Base-by-base conservation (phyloP, 1,284 basidiomycete species). In the Ceratobasidium sp. region DNA sequence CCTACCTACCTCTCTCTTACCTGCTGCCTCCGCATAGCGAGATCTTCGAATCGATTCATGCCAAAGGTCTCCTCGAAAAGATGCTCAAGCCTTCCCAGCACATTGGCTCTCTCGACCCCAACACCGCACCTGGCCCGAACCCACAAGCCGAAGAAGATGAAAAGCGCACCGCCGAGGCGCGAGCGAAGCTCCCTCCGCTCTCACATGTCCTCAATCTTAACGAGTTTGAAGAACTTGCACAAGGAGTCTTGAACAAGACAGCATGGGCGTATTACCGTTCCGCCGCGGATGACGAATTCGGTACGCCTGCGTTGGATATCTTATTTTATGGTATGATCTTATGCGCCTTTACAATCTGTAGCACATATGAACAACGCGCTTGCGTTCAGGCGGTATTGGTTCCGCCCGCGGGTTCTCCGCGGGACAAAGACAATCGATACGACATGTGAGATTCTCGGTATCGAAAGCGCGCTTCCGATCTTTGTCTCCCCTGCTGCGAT, bases 401-500 rank as follows among this genome's bases (percentile, higher is more conserved):
- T 85, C 80, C 79, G 81, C 14, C 84, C 84, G 0, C 76, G 83
- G 23, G 79, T 82, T 30, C 76, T 80, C 38, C 74, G 77, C 13
- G 70, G 75, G 43, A 77, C 78, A 9, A 74, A 73, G 14, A 41
- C 73, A 28, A 76, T 79, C 18, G 79, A 80, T 69, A 70, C 75
- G 18, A 70, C 74, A 52, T 81, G 81, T 3, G 78, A 73, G 41
- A 78, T 82, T 52, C 77, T 83, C 16, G 82, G 81, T 16, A 78
- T 82, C 69, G 73, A 79, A n/a, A 78, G 79, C 13, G 46, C 74
- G 1, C 69, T 83, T 6, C 82, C 82, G 2, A 76, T 83, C 57
- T 86, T 84, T 79, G 83, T 85, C 74, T 81, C 81, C 2, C 85
- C 85, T 0, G 84, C 84, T 8, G 84, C 84, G 1, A 82, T 84